Conservation (phyloP, 176 grass and related monocot genomes). For the Paspalum vaginatum region DNA sequence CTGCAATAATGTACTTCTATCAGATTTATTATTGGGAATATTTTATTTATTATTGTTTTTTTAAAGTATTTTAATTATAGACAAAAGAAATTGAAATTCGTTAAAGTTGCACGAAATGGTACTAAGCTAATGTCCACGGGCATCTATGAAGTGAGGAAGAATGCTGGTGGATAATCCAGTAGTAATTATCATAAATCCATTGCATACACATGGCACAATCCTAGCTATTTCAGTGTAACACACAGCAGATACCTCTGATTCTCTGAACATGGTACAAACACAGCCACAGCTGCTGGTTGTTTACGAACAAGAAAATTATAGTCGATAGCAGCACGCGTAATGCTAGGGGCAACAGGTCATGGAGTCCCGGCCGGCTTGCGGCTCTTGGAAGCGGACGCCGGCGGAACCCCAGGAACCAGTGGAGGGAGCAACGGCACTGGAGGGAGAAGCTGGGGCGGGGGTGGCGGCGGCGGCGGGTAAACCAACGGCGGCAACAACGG, state of each 20-base stretch:
- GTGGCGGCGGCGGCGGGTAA: constrained; percentile 29
- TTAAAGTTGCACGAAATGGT: no score
- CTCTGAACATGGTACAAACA: not conserved
- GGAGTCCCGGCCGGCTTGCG: not conserved
- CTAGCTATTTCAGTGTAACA: not conserved
- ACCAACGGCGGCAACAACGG: constrained; percentile 43
- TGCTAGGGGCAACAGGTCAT: not conserved
- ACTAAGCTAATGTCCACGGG: no score
- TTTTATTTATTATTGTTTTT: no score
- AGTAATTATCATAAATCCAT: no score
- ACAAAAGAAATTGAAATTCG: no score
- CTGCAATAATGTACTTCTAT: no score
- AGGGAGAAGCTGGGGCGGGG: constrained; percentile 41
- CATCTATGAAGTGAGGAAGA: no score
- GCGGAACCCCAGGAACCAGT: constrained; percentile 31
- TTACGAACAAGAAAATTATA: not conserved
- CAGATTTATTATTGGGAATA: no score
- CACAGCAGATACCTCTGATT: not conserved
- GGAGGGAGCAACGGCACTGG: constrained; percentile 35
- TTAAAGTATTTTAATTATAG: no score
- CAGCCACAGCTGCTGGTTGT: not conserved
- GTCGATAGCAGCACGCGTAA: not conserved
- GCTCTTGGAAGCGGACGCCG: constrained; percentile 33
- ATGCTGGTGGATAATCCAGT: no score
- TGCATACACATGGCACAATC: no score